Evolutionary conservation across 2,329 filamentous ascomycete genomes (phyloP), one percentile per base, ranked within the genome.

Genomic region (Stenocarpella maydis): DNA sequence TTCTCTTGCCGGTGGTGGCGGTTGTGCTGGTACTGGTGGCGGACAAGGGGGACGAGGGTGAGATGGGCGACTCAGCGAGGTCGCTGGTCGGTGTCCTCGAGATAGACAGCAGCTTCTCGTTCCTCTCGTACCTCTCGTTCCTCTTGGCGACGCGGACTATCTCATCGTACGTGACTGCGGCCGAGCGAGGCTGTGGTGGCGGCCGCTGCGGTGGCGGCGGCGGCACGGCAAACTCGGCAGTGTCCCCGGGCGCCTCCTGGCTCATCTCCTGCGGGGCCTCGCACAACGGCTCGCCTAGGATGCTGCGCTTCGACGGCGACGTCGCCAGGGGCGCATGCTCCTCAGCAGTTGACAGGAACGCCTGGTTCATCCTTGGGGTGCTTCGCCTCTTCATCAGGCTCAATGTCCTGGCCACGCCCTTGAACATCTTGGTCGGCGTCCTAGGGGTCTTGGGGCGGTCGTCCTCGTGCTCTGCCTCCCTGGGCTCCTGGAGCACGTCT

Each of bases 341-440:
- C 21, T 76, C 76, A 9, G 80, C 78, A 45, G 75, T 74, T n/a
- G 75, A 75, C 39, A 79, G 31, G 53, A 63, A 70, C 53, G 79
- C 76, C 15, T 77, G 72, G 72, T 78, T 81, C 71, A 89, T 79
- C 28, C 80, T 79, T 9, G 85, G 84, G 67, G 82, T 82, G 79
- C 86, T 89, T 72, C 85, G 82, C 82, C 87, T 88, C 75, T 83
- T 82, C 60, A 84, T 84, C 37, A 89, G 79, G 73, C 82, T 87
- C 52, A 89, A 78, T 3, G 86, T 86, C 73, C 85, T 83, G 15
- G 80, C 78, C 17, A 84, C 77, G 37, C 80, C 80, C 75, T 84
- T 86, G 71, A 88, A 82, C 67, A 88, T 79, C 39, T 79, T 78
- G 1, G 83, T 82, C 1, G 84, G 82, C 15, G 83, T 83, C 76